Base-by-base conservation (phyloP, 1,139 yeast species). In the Protomyces lactucae-debilis region DNA sequence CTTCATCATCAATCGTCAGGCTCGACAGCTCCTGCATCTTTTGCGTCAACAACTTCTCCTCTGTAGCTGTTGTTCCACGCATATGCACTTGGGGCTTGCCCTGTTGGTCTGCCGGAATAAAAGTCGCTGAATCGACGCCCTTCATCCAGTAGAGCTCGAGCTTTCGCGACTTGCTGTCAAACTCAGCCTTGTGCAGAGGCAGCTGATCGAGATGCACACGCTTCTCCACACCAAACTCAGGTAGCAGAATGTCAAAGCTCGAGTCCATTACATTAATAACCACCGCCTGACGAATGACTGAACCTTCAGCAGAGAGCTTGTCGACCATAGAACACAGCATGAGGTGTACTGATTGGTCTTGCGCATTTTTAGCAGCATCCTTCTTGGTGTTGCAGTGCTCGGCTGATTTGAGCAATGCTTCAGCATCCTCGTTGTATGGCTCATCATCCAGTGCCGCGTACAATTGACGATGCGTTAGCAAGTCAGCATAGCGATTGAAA, bases 201-300 rank as follows among this genome's bases (percentile, higher is more conserved):
- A 93, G 79, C 75, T 93, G 99, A 76, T 93, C 99, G 52, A 98
- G 97, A 72, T 93, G 99, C 35, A 93, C 98, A 72, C 99, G 84
- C 77, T 93, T 93, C 75, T 93, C 99, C 70, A 93, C 89, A 52
- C 99, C 98, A 77, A 92, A 87, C 71, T 90, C 97, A 0, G 98
- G 98, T 68, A 93, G 82, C 69, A 90, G 84, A 6, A 93, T 95
- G 75, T 93, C 99, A 77, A 93, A 93, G 1, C 98, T 90, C 1
- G 97, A 89, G 76, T 93, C 98, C 73, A 92, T 92, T 6, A 92
- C 98, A 74, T 91, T 97, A 45, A 91, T 78, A 51, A 93, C 95
- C 14, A 91, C 85, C 14, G 96, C 97, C 82, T 86, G 85, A 55
- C 91, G 85, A 70, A 92, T 81, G 60, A 91, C 75, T 74, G 91